Evolutionary conservation across 1,284 basidiomycete species (phyloP), one percentile per base, ranked within the genome.

Genomic region (Xerocomus minutiporus): DNA sequence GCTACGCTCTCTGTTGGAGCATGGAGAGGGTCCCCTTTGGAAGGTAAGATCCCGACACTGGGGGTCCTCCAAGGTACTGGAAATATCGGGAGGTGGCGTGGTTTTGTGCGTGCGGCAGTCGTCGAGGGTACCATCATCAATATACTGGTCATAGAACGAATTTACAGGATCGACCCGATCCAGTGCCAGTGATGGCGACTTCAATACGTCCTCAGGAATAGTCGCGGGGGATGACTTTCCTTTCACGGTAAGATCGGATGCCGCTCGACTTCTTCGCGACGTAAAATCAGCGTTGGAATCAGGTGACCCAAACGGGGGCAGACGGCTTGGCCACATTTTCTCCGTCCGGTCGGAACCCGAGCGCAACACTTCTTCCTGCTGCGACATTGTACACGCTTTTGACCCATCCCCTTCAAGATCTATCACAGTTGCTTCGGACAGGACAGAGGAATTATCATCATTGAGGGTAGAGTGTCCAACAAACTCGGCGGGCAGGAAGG

Each of bases 231-330:
- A 41, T 25, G 57, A 54, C 31, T 29, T 49, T 17, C 56, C 61
- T 54, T 59, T 71, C 46, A 70, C 61, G 41, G 65, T 71, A 41
- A 66, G 54, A 48, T 67, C 65, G 9, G 69, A 71, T 23, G 52
- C 58, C 7, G 68, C 67, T 40, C 65, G 68, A 50, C 38, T 48
- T 50, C 69, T 57, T 54, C 55, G 61, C 20, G 36, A 40, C 11
- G 50, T 47, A 39, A 60, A 55, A 9, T 56, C 46, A 28, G 23
- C 4, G 8, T 32, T 26, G 9, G 34, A 20, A 38, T 46, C 28
- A 17, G 26, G 26, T 40, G 48, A 38, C 23, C 13, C 40, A 5
- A 42, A 38, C 5, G 38, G 34, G 29, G 55, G 51, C 7, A 61
- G 40, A 13, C 46, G 46, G 28, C 43, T 49, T 41, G 48, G 43